phyloP scores from a whole-genome alignment of 371 early-diverging fungal species.

The Mucor saturninus region DNA sequence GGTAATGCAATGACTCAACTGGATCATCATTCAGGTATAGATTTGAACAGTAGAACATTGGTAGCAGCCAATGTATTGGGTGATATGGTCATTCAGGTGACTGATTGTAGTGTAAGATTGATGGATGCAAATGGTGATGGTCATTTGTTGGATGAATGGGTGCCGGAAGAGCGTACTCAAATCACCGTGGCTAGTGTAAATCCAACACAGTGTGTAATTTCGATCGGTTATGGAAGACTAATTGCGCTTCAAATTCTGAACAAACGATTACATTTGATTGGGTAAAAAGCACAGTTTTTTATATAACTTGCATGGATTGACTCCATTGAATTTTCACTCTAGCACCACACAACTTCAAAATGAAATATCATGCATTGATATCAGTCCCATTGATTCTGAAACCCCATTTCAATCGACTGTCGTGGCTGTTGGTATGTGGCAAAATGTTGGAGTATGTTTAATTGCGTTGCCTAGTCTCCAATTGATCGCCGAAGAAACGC shows the following conservation, averaged over 20 bases:
- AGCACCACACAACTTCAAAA: conserved; percentile 53
- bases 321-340: conserved; percentile 1
- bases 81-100: conserved; percentile 45
- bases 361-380: conserved; percentile 80
- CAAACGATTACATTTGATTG: conserved; percentile 44
- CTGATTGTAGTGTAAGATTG: conserved; percentile 45
- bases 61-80: conserved; percentile 41
- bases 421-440: conserved; percentile 83
- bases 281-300: conserved; percentile 22
- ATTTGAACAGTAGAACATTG: conserved; percentile 41
- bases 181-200: conserved; percentile 72
- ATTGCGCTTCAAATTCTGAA: conserved; percentile 62
- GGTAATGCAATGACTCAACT: conserved; percentile 40
- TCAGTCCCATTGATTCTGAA: conserved; percentile 56
- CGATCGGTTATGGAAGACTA: conserved; percentile 63
- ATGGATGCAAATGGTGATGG: conserved; percentile 34
- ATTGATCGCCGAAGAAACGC: conserved; percentile 51
- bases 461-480: conserved; percentile 64
- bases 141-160: conserved; percentile 59
- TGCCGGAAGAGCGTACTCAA: conserved; percentile 40
- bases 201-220: conserved; percentile 68
- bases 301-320: not conserved
- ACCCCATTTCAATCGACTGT: conserved; percentile 41
- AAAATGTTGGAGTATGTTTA: conserved; percentile 65
- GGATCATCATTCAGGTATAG: conserved; percentile 37